Base-by-base conservation (phyloP, 768 basidiomycete species). In the Amanita subjunquillea region DNA sequence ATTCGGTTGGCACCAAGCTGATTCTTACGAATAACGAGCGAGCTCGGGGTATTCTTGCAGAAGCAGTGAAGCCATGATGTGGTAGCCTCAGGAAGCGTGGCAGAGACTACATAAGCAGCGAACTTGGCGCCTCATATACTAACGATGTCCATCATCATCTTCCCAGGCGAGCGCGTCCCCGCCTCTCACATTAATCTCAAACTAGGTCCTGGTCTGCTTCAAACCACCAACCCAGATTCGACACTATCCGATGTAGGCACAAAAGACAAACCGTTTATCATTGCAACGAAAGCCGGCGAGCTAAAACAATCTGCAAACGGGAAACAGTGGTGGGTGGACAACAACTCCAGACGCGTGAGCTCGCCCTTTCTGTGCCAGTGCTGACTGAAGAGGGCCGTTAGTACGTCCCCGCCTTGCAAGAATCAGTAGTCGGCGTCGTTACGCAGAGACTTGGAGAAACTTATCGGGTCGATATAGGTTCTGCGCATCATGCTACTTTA, bases 381-480 rank as follows among this genome's bases (percentile, higher is more conserved):
- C 17, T 4, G 4, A 48, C 59, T 50, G 12, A 50, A 9, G 3
- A n/a, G 13, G 12, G 15, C 38, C 39, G 52, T 7, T 60, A 97
- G 94, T 98, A 98, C 69, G 78, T 91, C 32, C 91, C 94, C 44
- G 91, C 91, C 27, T 67, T 85, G 5, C 88, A 91, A 57, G 95
- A 98, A 64, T 81, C 86, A 8, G 91, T 98, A 1, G 75, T 98
- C 22, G 95, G 94, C 2, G 75, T 86, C 36, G 73, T 99, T 48
- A 74, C 77, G 5, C 88, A 84, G 54, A 83, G 86, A 59, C 75
- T 83, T 51, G 92, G 91, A 36, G 95, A 98, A 61, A 87, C 85
- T 5, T 99, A 83, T 74, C 80, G 93, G 42, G 91, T 98, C 22
- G 95, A 98, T 65, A 91, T 99, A 55, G 94, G 94, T 2, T 75